phyloP scores from a whole-genome alignment of 169 alveolate species.

The Plasmodium gonderi region DNA sequence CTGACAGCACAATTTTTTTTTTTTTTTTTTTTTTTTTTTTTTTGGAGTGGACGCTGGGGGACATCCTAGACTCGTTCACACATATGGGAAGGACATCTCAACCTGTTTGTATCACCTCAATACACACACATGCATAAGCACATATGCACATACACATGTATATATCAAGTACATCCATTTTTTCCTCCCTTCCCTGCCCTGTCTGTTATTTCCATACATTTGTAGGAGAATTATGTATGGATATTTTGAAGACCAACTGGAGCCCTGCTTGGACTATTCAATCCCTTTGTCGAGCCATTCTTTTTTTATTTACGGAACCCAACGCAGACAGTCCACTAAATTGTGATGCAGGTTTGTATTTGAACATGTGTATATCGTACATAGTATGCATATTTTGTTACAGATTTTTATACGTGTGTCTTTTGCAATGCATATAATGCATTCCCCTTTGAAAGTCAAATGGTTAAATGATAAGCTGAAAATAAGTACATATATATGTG shows the following conservation, averaged over 20 bases:
- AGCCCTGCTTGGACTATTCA: slow-evolving; percentile 97
- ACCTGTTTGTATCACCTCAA: neutral
- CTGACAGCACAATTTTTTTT: neutral
- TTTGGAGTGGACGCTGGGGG: too few relatives aligned
- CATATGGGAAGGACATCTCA: too few relatives aligned
- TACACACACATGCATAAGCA: neutral
- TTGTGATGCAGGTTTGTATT: slow-evolving; percentile 94
- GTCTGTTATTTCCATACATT: too few relatives aligned
- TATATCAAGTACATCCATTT: neutral
- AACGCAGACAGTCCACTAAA: slow-evolving; percentile 97
- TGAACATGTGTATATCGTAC: neutral
- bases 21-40: neutral
- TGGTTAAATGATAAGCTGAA: too few relatives aligned
- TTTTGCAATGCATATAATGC: too few relatives aligned
- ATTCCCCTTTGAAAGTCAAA: too few relatives aligned
- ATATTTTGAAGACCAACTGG: slow-evolving; percentile 95
- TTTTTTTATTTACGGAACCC: slow-evolving; percentile 92
- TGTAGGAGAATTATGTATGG: slow-evolving; percentile 96
- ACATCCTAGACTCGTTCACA: too few relatives aligned
- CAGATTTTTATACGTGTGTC: too few relatives aligned
- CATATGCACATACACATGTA: too few relatives aligned
- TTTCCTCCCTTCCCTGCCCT: neutral
- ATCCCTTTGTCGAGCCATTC: slow-evolving; percentile 93
- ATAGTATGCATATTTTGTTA: too few relatives aligned
- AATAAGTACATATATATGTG: too few relatives aligned